These are phyloP conservation scores for Neckera pumila DNA, from an alignment of 225 moss, liverwort and hornwort species.

Conservation along the genomic window DNA sequence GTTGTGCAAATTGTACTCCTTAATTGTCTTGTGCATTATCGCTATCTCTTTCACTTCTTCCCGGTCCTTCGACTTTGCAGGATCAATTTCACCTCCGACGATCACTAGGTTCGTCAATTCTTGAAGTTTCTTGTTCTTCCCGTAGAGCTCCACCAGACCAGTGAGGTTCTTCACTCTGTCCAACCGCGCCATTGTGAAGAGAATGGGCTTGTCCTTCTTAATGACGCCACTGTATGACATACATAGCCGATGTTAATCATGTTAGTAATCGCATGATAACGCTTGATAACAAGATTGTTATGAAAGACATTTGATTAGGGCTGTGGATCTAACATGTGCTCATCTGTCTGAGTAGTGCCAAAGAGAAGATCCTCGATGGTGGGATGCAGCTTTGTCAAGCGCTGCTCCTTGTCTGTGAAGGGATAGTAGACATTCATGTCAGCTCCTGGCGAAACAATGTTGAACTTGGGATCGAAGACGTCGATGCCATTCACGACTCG, in stretches of 20 bases:
- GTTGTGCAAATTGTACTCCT: slow-evolving; percentile 52
- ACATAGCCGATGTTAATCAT: neutral
- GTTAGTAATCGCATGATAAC: neutral
- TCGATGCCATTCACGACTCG: slow-evolving; percentile 85
- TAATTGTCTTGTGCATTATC: slow-evolving; percentile 57
- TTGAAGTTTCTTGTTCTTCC: slow-evolving; percentile 49
- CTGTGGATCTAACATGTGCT: slow-evolving; percentile 56
- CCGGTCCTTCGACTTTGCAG: slow-evolving; percentile 61
- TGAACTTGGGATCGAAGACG: slow-evolving; percentile 94
- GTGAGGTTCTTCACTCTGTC: slow-evolving; percentile 89
- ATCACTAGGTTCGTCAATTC: slow-evolving; percentile 61
- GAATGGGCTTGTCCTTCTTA: slow-evolving; percentile 53
- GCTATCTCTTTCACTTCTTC: slow-evolving; percentile 93
- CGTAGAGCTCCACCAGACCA: slow-evolving; percentile 66
- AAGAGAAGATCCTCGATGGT: slow-evolving; percentile 70
- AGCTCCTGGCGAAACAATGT: slow-evolving; percentile 93
- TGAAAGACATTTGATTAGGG: neutral
- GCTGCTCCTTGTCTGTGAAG: slow-evolving; percentile 46
- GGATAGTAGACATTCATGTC: slow-evolving; percentile 80
- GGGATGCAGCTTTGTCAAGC: slow-evolving; percentile 64
- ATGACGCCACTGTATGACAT: slow-evolving; percentile 47
- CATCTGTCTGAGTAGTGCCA: slow-evolving; percentile 53
- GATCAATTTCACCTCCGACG: slow-evolving; percentile 78
- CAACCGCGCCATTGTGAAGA: slow-evolving; percentile 91
- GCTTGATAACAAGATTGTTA: neutral